phyloP scores from a whole-genome alignment of 192 early-diverging fungal genomes.

The Coemansia reversa region DNA sequence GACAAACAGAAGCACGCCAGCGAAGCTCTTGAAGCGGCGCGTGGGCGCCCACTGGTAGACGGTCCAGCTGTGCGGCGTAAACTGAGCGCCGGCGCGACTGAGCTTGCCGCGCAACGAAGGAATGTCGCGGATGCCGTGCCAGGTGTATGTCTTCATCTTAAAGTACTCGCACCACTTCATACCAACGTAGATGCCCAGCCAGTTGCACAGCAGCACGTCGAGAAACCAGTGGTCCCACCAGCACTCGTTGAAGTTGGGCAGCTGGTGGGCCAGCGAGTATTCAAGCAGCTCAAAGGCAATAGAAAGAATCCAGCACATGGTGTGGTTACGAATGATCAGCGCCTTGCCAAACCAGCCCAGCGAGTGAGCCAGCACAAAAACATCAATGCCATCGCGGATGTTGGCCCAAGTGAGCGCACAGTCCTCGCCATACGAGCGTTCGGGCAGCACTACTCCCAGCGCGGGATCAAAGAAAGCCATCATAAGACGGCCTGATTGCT shows the following conservation, averaged over 20 bases:
- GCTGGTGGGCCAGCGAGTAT: constrained; percentile 91
- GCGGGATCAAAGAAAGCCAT: constrained; percentile 77
- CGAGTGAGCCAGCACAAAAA: constrained; percentile 91
- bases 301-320: constrained; percentile 95
- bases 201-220: constrained; percentile 90
- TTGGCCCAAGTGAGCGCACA: constrained; percentile 80
- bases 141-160: constrained; percentile 94
- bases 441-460: constrained; percentile 80
- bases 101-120: constrained; percentile 81
- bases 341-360: constrained; percentile 95
- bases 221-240: constrained; percentile 99
- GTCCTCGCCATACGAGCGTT: constrained; percentile 87
- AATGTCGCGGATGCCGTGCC: constrained; percentile 88
- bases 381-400: constrained; percentile 82
- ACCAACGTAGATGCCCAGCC: constrained; percentile 89
- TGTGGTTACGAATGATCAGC: constrained; percentile 89
- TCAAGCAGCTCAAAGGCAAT: constrained; percentile 95
- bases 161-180: constrained; percentile 98
- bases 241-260: constrained; percentile 97
- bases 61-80: constrained; percentile 95
- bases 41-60: constrained; percentile 89
- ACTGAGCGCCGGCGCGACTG: constrained; percentile 84
- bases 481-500: constrained; percentile 76
- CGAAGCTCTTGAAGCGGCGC: constrained; percentile 82
- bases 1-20: constrained; percentile 74